A percentile compares a stretch with the other conserved stretches of the same genome.
Evolutionary conservation across 805 yeast genomes (phyloP).

Genomic region (Ogataea trehalophila): DNA sequence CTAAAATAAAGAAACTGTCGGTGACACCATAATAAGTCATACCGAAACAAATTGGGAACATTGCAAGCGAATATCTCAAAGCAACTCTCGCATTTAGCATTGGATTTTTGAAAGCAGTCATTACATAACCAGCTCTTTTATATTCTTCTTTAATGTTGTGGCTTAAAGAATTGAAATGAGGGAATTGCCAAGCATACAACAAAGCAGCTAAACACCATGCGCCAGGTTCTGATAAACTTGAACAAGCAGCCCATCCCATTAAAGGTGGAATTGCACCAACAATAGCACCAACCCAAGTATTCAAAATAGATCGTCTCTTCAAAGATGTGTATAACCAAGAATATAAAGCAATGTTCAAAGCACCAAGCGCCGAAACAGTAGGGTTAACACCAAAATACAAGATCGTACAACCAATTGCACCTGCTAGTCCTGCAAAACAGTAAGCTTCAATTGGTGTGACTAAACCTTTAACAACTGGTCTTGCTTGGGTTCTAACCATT

Average conservation of each 20-base stretch:
- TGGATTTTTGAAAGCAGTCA: constrained; percentile 94
- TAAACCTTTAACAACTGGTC: constrained; percentile 87
- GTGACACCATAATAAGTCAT: constrained; percentile 74
- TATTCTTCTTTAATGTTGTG: constrained; percentile 87
- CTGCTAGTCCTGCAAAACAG: constrained; percentile 70
- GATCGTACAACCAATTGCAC: constrained; percentile 62
- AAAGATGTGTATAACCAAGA: constrained; percentile 89
- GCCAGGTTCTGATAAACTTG: constrained; percentile 76
- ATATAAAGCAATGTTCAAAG: constrained; percentile 72
- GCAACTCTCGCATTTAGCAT: constrained; percentile 90
- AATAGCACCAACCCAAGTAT: constrained; percentile 99
- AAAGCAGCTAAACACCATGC: constrained; percentile 92
- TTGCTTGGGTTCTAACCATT: constrained; percentile 81
- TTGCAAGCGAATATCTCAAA: constrained; percentile 78
- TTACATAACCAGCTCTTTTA: constrained; percentile 90
- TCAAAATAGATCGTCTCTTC: constrained; percentile 76
- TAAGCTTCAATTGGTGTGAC: constrained; percentile 75
- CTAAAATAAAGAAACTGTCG: constrained; percentile 76
- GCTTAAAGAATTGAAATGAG: constrained; percentile 90
- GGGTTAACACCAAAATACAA: constrained; percentile 81
- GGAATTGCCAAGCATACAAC: constrained; percentile 97
- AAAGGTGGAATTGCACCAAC: constrained; percentile 98
- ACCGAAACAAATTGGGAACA: constrained; percentile 92
- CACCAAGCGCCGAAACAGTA: constrained; percentile 77
- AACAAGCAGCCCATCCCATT: constrained; percentile 98